Conservation (phyloP, 129 eudicot genomes). For the Dittrichia graveolens region DNA sequence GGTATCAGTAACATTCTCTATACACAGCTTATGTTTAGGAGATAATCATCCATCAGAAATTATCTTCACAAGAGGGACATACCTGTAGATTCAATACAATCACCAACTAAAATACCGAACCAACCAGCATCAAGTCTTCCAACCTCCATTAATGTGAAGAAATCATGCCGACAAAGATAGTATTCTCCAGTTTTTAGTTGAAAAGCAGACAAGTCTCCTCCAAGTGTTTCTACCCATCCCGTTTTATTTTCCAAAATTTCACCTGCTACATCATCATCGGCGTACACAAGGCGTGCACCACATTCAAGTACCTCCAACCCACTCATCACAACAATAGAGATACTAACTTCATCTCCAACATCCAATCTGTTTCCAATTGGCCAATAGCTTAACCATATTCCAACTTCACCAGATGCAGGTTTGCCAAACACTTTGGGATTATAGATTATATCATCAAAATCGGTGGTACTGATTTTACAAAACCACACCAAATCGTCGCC, state of each 20-base stretch:
- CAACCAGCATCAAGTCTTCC: conserved; percentile 22
- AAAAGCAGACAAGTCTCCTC: conserved; percentile 20
- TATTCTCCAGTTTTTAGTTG: conserved; percentile 13
- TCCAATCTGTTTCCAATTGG: conserved; percentile 17
- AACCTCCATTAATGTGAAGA: conserved; percentile 23
- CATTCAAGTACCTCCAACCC: conserved; percentile 24
- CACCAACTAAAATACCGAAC: conserved; percentile 30
- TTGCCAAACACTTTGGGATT: conserved; percentile 31
- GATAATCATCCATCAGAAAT: background rate
- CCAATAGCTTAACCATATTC: conserved; percentile 33
- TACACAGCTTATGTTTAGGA: background rate
- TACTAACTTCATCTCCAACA: conserved; percentile 10
- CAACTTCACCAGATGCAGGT: conserved; percentile 2
- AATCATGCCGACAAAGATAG: conserved; percentile 33
- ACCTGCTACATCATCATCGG: background rate
- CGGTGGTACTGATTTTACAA: conserved; percentile 9
- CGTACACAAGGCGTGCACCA: conserved; percentile 31
- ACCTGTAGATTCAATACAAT: conserved; percentile 10
- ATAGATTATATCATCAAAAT: conserved; percentile 19
- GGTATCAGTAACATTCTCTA: background rate
- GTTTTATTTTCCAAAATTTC: background rate
- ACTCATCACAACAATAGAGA: conserved; percentile 21
- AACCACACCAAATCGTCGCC: conserved; percentile 22
- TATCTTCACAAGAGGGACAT: background rate
- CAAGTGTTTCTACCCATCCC: background rate